A percentile compares a stretch with the other conserved stretches of the same genome.
These are phyloP conservation scores for Saitozyma sp. DNA, from an alignment of 768 basidiomycete genomes.

Conservation along the genomic window DNA sequence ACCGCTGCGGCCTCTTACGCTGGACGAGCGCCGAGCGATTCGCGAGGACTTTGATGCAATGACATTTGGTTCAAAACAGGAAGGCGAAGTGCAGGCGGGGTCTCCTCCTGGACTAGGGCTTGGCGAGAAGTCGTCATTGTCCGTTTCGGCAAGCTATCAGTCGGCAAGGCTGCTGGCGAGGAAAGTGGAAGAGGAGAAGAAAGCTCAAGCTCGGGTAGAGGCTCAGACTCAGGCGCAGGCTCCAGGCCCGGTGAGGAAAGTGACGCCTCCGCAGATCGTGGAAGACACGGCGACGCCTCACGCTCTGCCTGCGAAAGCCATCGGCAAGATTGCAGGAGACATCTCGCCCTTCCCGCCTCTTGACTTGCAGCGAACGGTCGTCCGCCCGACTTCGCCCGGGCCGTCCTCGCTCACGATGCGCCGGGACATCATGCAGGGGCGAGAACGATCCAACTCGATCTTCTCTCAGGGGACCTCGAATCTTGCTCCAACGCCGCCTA, in stretches of 20 bases:
- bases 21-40: constrained; percentile 25
- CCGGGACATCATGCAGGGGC: no score
- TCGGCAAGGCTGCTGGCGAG: constrained; percentile 37
- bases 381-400: constrained; percentile 24
- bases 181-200: constrained; percentile 16
- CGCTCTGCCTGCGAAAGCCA: no score
- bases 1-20: constrained; percentile 16
- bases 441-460: no score
- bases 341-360: constrained; percentile 7
- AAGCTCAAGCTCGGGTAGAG: no score
- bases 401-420: constrained; percentile 21
- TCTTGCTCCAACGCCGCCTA: no score
- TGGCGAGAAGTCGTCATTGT: constrained; percentile 7
- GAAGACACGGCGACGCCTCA: no score
- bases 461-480: no score
- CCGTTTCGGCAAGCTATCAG: constrained; percentile 35
- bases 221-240: no score
- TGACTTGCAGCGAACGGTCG: constrained; percentile 20
- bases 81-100: constrained; percentile 4
- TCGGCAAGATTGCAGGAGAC: background rate
- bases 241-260: no score
- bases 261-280: no score
- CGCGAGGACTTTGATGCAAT: constrained; percentile 42
- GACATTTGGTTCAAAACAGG: constrained; percentile 24
- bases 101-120: background rate